Evolutionary conservation across 805 yeast species (phyloP).

Genomic region (Metschnikowia koreensis): DNA sequence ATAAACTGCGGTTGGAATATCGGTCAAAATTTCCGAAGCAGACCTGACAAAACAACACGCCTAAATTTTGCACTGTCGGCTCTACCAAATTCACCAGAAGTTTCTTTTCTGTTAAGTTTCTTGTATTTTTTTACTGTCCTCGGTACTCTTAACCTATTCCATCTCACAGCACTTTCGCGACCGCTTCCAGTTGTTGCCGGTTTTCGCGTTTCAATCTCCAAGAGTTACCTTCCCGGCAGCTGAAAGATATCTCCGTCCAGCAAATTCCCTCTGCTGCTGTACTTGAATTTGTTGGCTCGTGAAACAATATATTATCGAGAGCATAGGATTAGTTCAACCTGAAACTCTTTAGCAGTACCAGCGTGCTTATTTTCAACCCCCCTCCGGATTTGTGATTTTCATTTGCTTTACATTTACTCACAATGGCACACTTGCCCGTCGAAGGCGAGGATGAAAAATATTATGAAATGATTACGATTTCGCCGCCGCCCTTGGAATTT

Average conservation of each 20-base stretch:
- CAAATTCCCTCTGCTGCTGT: not conserved
- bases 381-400: not conserved
- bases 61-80: not conserved
- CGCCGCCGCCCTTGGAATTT: constrained; percentile 24
- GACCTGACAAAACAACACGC: not conserved
- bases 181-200: not conserved
- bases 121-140: not conserved
- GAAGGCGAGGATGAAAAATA: constrained; percentile 21
- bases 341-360: no score
- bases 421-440: constrained; percentile 11
- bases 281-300: not conserved
- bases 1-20: not conserved
- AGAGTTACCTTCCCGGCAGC: not conserved
- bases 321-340: no score
- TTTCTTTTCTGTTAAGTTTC: no score
- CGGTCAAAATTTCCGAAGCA: constrained; percentile 3
- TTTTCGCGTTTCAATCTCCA: constrained; percentile 4
- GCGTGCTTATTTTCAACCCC: not conserved
- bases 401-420: not conserved
- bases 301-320: no score
- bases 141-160: not conserved
- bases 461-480: constrained; percentile 30
- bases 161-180: not conserved
- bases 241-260: not conserved
- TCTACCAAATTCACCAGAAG: not conserved